Evolutionary conservation across 2,329 filamentous ascomycete genomes (phyloP), one percentile per base, ranked within the genome.

Genomic region (Talaromyces sp.): DNA sequence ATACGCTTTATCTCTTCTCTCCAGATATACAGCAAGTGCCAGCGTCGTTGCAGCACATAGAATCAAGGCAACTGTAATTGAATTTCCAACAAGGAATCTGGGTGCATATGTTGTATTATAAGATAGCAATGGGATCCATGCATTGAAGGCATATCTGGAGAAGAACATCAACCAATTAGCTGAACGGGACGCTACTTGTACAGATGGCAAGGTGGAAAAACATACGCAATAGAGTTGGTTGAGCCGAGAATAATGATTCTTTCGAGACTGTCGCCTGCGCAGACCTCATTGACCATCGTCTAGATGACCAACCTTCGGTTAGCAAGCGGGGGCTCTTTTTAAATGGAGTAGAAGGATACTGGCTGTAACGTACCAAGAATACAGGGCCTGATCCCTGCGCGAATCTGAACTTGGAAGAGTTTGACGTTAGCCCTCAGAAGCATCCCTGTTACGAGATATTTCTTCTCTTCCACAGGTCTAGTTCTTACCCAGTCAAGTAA

Each of bases 271-370:
- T 57, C 55, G 19, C 55, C 55, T n/a, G 55, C 55, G 21, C 46
- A 57, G 9, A 41, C 55, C 13, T 57, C 55, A 35, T 57, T 57
- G 15, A 57, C 55, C 55, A 57, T 57, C 11, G 55, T 57, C 55
- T 57, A 41, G 3, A 40, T n/a, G n/a, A n/a, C 25, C 13, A 25
- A 10, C 13, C 28, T 43, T 17, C 1, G 25, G 11, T 41, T 43
- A 48, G 36, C 37, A 3, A 40, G 37, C n/a, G n/a, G n/a, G n/a
- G n/a, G n/a, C n/a, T n/a, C n/a, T n/a, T n/a, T n/a, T n/a, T n/a
- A n/a, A n/a, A 40, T 10, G 17, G n/a, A 8, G 36, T 37, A 28
- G 7, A 28, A 7, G 37, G 2, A 10, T 40, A 19, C 9, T 8
- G 6, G 10, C 6, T 31, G 2, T 21, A 36, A 55, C 53, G 5